phyloP scores from a whole-genome alignment of 108 stramenopile species.

The Skeletonema tropicum region DNA sequence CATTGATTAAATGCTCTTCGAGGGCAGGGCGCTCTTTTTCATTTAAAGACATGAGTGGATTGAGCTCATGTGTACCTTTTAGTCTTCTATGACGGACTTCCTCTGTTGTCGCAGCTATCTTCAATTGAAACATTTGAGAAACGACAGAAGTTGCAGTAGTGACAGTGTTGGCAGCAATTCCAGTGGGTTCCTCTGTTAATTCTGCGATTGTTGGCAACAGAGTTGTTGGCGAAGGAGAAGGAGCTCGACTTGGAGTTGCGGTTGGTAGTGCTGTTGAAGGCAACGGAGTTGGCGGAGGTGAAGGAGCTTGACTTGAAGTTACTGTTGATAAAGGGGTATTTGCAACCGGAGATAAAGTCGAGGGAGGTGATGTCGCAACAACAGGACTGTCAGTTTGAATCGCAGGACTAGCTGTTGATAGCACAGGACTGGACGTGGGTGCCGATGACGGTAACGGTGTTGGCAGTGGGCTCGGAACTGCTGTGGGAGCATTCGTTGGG shows the following conservation, averaged over 20 bases:
- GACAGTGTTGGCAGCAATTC: not conserved
- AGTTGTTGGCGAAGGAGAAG: not conserved
- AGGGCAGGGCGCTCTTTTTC: constrained; percentile 38
- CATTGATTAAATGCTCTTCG: constrained; percentile 20
- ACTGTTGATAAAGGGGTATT: not conserved
- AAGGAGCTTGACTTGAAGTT: constrained; percentile 6
- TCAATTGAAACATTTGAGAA: not conserved
- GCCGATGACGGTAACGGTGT: not conserved
- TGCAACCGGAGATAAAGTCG: constrained; percentile 10
- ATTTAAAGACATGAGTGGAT: constrained; percentile 13
- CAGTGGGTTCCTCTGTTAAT: not conserved
- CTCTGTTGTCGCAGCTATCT: not conserved
- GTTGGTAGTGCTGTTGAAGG: no score
- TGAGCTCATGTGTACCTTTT: not conserved
- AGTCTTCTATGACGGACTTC: not conserved
- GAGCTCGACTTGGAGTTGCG: constrained; percentile 2
- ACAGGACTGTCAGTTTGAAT: not conserved
- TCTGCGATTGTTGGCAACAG: not conserved
- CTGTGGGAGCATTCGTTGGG: not conserved
- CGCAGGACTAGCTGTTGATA: not conserved
- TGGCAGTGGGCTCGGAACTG: not conserved
- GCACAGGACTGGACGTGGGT: not conserved
- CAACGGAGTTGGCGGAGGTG: not conserved
- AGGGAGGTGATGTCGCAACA: constrained; percentile 4
- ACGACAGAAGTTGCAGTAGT: not conserved